Percentiles rank a stretch among this genome's conserved stretches.
These are phyloP conservation scores for Hanseniaspora vineae DNA, from an alignment of 805 yeast species.

Conservation along the genomic window DNA sequence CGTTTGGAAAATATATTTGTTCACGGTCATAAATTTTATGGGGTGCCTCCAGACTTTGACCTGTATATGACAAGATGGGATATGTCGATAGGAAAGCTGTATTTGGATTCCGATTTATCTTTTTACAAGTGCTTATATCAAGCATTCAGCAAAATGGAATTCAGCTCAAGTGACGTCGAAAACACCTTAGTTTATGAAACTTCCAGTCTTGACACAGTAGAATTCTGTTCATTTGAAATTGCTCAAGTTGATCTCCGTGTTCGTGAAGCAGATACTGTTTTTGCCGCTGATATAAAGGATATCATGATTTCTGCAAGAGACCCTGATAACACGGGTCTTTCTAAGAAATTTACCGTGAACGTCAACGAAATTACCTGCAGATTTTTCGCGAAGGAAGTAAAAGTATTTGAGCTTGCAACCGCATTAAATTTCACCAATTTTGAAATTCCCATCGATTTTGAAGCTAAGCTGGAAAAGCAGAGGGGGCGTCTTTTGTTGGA, in stretches of 20 bases:
- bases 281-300: conserved; percentile 15
- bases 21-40: conserved; percentile 89
- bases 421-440: conserved; percentile 50
- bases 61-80: conserved; percentile 91
- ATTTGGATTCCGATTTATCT: conserved; percentile 35
- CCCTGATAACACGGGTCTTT: conserved; percentile 53
- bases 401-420: conserved; percentile 38
- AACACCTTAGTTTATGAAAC: conserved; percentile 51
- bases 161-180: conserved; percentile 63
- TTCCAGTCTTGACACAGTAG: conserved; percentile 53
- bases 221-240: conserved; percentile 45
- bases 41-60: conserved; percentile 78
- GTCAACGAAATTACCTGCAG: conserved; percentile 34
- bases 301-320: conserved; percentile 44
- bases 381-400: conserved; percentile 5
- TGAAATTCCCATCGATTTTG: conserved; percentile 36
- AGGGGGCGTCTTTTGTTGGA: conserved; percentile 51
- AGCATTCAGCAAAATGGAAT: conserved; percentile 36
- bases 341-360: conserved; percentile 36
- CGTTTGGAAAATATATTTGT: conserved; percentile 36
- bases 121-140: conserved; percentile 32
- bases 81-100: conserved; percentile 49
- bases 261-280: conserved; percentile 17
- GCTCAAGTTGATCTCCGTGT: conserved; percentile 35
- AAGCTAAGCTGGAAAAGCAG: conserved; percentile 38